phyloP scores from a whole-genome alignment of 2,329 filamentous ascomycete species.

The Tolypocladium tropicale region DNA sequence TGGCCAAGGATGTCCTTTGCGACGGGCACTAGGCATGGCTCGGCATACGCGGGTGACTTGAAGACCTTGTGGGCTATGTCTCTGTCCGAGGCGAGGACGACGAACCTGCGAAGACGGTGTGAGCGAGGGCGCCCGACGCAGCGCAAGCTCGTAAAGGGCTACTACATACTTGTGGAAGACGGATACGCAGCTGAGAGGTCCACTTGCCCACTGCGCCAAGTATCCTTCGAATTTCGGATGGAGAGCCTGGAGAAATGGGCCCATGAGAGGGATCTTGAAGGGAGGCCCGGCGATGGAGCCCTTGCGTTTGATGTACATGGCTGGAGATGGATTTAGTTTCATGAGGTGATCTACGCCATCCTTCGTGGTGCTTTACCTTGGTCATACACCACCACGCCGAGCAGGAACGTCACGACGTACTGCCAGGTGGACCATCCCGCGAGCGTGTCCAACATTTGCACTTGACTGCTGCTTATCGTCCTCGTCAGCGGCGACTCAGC shows the following conservation, averaged over 20 bases:
- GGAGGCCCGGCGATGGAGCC: slow-evolving; percentile 51
- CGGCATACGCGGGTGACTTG: slow-evolving; percentile 65
- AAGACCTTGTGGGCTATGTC: slow-evolving; percentile 75
- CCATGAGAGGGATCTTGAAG: slow-evolving; percentile 60
- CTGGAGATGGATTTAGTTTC: slow-evolving; percentile 22
- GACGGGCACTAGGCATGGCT: slow-evolving; percentile 69
- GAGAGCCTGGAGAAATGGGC: slow-evolving; percentile 66
- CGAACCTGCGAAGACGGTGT: slow-evolving; percentile 44
- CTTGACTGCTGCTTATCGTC: not conserved
- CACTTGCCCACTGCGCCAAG: slow-evolving; percentile 67
- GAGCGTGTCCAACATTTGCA: not conserved
- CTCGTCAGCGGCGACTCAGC: not conserved
- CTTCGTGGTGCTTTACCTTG: slow-evolving; percentile 21
- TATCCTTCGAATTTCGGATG: slow-evolving; percentile 66
- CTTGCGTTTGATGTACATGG: slow-evolving; percentile 50
- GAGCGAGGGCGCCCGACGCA: accelerated
- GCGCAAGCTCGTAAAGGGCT: not conserved
- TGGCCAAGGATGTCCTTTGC: slow-evolving; percentile 64
- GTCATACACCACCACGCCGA: slow-evolving; percentile 26
- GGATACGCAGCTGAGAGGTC: slow-evolving; percentile 70
- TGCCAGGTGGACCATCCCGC: slow-evolving; percentile 17
- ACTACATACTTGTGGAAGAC: slow-evolving; percentile 72
- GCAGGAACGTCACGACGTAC: slow-evolving; percentile 19
- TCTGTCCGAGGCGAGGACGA: slow-evolving; percentile 66
- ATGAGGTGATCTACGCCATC: not conserved